Base-by-base conservation (phyloP, 495 filamentous ascomycete species). In the Pyrenula aspistea region DNA sequence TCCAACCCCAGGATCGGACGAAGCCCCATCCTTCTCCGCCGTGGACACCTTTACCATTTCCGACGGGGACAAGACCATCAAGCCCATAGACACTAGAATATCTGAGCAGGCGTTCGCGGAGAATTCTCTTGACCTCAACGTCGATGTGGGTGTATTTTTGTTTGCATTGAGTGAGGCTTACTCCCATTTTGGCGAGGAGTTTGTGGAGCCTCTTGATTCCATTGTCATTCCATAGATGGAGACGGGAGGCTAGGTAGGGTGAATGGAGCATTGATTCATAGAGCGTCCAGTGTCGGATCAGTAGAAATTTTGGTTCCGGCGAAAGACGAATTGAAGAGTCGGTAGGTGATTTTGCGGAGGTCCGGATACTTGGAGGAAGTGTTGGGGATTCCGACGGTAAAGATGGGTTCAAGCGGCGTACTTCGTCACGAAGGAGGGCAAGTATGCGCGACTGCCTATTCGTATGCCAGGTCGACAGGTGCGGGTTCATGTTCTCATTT, bases 231-330 rank as follows among this genome's bases (percentile, higher is more conserved):
- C 94, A 98, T 22, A 95, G 90, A 66, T 93, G 91, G 55, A 98
- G 79, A 25, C 88, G 77, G 1, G 91, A 87, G 22, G 91, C 89
- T n/a, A 98, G 80, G 64, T 96, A 97, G 0, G 92, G 89, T 1
- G 91, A 96, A 66, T 98, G 93, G 22, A 97, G 77, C 93, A 98
- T 98, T 68, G 90, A 95, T 60, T 98, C 93, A 67, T 97, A 96
- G 2, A 98, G 75, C 53, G 89, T 93, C 93, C 93, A 98, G 64
- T 98, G 93, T 22, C 93, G 77, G 55, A 98, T 88, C 0, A 98
- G 81, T 23, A 97, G 81, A 61, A 98, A 96, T 55, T 86, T 87
- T 31, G 92, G 95, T 68, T 98, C 93, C 0, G 94, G 93, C 0
- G 91, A 95, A 24, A 98, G 69, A 19, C 91, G 86, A 61, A 98